Evolutionary conservation across 2,329 filamentous ascomycete species (phyloP).

Genomic region (Catunica adiposa): DNA sequence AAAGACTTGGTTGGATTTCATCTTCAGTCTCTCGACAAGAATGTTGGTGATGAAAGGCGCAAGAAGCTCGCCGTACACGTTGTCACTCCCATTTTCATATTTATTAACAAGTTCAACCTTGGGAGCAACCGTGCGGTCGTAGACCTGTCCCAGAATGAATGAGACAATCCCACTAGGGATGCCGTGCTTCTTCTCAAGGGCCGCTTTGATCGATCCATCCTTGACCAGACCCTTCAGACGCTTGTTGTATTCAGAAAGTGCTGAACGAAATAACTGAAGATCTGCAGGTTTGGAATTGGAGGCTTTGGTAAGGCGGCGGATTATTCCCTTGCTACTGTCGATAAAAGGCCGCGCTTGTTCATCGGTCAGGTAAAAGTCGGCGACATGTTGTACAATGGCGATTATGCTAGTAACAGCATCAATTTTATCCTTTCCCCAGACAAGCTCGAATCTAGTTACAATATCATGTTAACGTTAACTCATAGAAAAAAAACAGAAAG

Average conservation of each 20-base stretch:
- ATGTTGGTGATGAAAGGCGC: constrained; percentile 72
- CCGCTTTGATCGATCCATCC: constrained; percentile 54
- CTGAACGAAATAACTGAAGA: constrained; percentile 51
- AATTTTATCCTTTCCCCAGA: constrained; percentile 63
- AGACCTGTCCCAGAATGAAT: constrained; percentile 73
- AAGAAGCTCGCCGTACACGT: constrained; percentile 85
- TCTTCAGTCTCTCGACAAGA: constrained; percentile 54
- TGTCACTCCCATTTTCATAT: constrained; percentile 81
- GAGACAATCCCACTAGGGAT: constrained; percentile 58
- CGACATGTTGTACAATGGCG: constrained; percentile 50
- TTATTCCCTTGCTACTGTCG: constrained; percentile 56
- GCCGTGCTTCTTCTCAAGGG: constrained; percentile 51
- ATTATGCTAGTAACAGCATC: constrained; percentile 61
- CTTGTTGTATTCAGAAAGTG: constrained; percentile 63
- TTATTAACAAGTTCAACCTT: constrained; percentile 67
- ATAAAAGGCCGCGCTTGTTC: constrained; percentile 51
- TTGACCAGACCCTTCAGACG: constrained; percentile 47
- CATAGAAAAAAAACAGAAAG: constrained; percentile 14
- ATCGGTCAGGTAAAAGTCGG: constrained; percentile 60
- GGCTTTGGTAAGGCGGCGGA: constrained; percentile 61
- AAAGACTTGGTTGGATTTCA: constrained; percentile 74
- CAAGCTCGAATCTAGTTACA: constrained; percentile 47
- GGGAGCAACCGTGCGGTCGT: constrained; percentile 81
- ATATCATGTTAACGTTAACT: constrained; percentile 12
- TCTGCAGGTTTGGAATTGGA: constrained; percentile 48